phyloP scores from a whole-genome alignment of 345 rosid genomes.

The Syzygium oleosum region DNA sequence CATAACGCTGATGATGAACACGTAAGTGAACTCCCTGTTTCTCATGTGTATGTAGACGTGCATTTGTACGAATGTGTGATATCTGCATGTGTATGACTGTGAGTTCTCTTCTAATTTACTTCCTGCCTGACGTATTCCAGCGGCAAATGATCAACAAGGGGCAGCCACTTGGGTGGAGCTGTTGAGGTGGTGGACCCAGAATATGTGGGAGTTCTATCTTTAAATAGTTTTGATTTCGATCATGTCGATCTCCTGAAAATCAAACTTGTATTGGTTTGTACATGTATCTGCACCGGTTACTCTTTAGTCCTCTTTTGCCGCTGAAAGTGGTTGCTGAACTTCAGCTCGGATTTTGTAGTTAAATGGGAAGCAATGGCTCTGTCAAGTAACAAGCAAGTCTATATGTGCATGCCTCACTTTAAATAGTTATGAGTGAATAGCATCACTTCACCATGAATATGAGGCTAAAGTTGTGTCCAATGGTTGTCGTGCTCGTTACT shows the following conservation, averaged over 20 bases:
- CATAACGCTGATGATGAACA: conserved; percentile 89
- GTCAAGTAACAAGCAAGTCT: not conserved
- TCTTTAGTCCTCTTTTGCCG: not conserved
- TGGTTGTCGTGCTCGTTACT: not conserved
- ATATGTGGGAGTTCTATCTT: not conserved
- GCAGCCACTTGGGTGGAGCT: not conserved
- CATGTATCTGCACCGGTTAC: not conserved
- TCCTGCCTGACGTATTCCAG: conserved; percentile 18
- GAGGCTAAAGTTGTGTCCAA: not conserved
- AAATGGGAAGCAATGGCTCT: not conserved
- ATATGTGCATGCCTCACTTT: not conserved
- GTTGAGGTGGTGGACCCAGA: not conserved
- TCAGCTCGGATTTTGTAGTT: not conserved
- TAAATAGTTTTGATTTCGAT: not conserved
- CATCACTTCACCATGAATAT: not conserved
- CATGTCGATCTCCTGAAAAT: not conserved
- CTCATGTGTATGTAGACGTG: not conserved
- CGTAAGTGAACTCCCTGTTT: conserved; percentile 31
- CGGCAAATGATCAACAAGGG: conserved; percentile 30
- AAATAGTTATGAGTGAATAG: not conserved
- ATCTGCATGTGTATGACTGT: not conserved
- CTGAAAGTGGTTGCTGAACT: not conserved
- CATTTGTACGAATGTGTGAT: not conserved
- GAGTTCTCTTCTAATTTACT: not conserved
- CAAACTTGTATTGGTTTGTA: not conserved